Evolutionary conservation across 345 rosid species (phyloP).

Genomic region (Capsella bursapastoris): DNA sequence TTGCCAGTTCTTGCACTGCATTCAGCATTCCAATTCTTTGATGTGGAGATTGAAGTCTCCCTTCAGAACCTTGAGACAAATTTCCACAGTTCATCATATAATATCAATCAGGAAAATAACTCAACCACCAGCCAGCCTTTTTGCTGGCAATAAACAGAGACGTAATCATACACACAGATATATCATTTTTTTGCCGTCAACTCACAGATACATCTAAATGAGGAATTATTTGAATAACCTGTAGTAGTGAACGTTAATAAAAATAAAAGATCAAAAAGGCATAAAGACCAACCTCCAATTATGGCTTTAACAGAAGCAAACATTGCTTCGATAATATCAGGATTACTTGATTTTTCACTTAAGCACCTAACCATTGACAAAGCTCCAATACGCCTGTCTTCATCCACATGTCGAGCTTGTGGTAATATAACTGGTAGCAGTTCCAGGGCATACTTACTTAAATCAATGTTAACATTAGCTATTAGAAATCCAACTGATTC

Average conservation of each 20-base stretch:
- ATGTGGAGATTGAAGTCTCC: conserved; percentile 85
- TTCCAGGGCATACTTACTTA: conserved; percentile 89
- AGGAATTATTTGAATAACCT: background rate
- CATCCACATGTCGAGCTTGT: conserved; percentile 90
- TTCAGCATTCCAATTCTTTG: conserved; percentile 92
- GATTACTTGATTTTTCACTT: conserved; percentile 89
- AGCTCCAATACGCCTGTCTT: conserved; percentile 76
- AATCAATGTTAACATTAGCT: conserved; percentile 69
- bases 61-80: conserved; percentile 79
- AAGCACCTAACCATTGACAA: conserved; percentile 67
- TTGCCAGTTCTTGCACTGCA: conserved; percentile 78
- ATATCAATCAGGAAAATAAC: conserved; percentile 10
- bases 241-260: background rate
- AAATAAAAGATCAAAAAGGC: conserved; percentile 2
- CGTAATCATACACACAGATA: background rate
- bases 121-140: conserved; percentile 14
- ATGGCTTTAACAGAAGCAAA: conserved; percentile 73
- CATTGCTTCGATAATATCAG: conserved; percentile 89
- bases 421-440: conserved; percentile 70
- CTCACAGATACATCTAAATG: background rate
- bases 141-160: conserved; percentile 6
- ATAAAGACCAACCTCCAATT: conserved; percentile 73
- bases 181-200: no score
- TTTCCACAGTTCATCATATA: conserved; percentile 14
- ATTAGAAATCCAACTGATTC: conserved; percentile 80